These are phyloP conservation scores for Aeschynomene evenia DNA, from an alignment of 306 rosid genomes.

Conservation along the genomic window DNA sequence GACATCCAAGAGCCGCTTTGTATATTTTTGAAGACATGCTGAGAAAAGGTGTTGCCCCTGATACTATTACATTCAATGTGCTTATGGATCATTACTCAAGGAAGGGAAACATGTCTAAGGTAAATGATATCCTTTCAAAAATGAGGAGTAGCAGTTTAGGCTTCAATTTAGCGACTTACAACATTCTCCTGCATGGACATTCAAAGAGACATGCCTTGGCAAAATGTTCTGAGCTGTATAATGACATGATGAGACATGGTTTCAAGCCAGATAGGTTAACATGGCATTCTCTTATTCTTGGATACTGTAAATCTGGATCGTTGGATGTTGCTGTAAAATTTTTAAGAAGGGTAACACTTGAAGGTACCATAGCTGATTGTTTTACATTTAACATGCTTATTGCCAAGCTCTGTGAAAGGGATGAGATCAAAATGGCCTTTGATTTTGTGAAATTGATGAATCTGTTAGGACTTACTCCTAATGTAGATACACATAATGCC, in stretches of 20 bases:
- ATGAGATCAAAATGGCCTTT: conserved; percentile 47
- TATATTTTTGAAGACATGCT: conserved; percentile 67
- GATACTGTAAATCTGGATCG: conserved; percentile 49
- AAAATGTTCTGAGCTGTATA: conserved; percentile 45
- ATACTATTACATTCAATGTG: conserved; percentile 54
- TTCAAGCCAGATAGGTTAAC: conserved; percentile 56
- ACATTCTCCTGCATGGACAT: conserved; percentile 72
- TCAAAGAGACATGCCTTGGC: conserved; percentile 47
- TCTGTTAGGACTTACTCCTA: conserved; percentile 40
- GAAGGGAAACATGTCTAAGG: conserved; percentile 55
- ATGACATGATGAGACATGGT: conserved; percentile 43
- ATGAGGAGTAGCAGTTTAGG: conserved; percentile 46
- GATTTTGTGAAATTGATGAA: conserved; percentile 53
- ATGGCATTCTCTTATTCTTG: conserved; percentile 68
- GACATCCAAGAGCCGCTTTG: conserved; percentile 61
- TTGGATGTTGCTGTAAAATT: conserved; percentile 62
- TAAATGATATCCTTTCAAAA: conserved; percentile 45
- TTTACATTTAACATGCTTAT: conserved; percentile 60
- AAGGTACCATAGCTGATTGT: conserved; percentile 53
- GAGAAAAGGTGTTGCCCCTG: conserved; percentile 52
- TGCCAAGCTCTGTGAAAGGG: conserved; percentile 54
- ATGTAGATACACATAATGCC: conserved; percentile 49
- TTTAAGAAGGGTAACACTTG: conserved; percentile 48
- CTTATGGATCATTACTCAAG: conserved; percentile 58
- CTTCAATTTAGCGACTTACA: conserved; percentile 62